Base-by-base conservation (phyloP, 805 yeast species). In the Pichia eremophila region DNA sequence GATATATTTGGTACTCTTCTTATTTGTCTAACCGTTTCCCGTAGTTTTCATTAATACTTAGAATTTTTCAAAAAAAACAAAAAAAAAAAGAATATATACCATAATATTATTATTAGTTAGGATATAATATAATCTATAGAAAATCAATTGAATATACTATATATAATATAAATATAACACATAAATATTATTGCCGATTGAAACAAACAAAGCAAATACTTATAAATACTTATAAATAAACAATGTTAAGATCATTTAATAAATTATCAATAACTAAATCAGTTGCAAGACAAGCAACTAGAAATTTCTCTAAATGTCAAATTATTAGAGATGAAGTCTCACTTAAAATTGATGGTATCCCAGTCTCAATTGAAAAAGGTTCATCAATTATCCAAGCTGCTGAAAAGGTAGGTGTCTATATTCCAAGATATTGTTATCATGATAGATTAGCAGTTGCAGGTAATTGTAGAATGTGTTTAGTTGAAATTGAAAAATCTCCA, bases 401-500 rank as follows among this genome's bases (percentile, higher is more conserved):
- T 54, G 95, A 87, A 61, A 81, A 83, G 68, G 95, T 95, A 39
- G 95, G 95, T 48, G 90, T 85, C 40, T 74, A 82, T 50, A 83
- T 87, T 45, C 95, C 95, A 39, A 77, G 95, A 56, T 87, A 87
- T 72, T 87, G 95, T 69, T 87, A 84, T 74, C 95, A 87, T 68
- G 95, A 87, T 61, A 85, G 86, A 67, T 75, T 87, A 55, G 90
- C 95, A 35, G 78, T 86, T 61, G 95, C 95, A 12, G 95, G 95
- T 62, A 87, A 86, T 71, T 86, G 95, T 67, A 82, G 95, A 67
- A 86, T 86, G 95, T 86, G 95, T 64, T 76, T 86, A 31, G 95
- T 86, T 43, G 95, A 86, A 60, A 84, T 87, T 47, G 95, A 87
- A 68, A 79, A 84, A 63, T 87, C 91, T 58, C 95, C 95, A 47